Evolutionary conservation across 495 filamentous ascomycete genomes (phyloP), one percentile per base, ranked within the genome.

Genomic region (Neurospora sublineolata): DNA sequence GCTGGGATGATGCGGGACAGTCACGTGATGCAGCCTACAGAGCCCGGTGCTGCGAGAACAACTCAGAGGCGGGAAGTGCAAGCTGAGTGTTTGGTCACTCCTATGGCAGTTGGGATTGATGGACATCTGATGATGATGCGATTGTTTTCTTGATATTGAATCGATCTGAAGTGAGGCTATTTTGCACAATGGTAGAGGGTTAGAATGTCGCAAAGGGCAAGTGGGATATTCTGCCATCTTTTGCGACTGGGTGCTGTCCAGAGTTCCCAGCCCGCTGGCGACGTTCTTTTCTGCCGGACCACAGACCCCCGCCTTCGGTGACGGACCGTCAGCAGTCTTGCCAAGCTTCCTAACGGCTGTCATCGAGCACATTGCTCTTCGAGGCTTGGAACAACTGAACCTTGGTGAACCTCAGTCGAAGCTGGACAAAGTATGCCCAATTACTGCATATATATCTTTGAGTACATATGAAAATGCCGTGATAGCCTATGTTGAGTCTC

Each of bases 1-100:
- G 78, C 71, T 70, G 69, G 78, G 77, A 79, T 74, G 77, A 67
- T 36, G 38, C 16, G 14, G 4, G 11, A 64, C 41, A n/a, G 52
- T 80, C 78, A 80, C 78, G 77, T 80, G 78, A 80, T 69, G 11
- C 16, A 36, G 39, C 7, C 20, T 64, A 20, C 64, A 33, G 27
- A 64, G 8, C 40, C 30, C 64, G 37, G n/a, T 14, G 40, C 42
- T 52, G 44, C n/a, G n/a, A 23, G n/a, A 70, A 52, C 69, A 64
- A 60, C 36, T 70, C 46, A 27, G 58, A 68, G 37, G 30, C 20
- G 8, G 4, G 18, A 23, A 41, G 20, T 68, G 70, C 70, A 68
- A 71, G 18, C 58, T 38, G 60, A 27, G 70, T 20, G 46, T 67
- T 71, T 67, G 70, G 70, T 67, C 70, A 27, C 60, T 42, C 14